Evolutionary conservation across 306 rosid genomes (phyloP).

Genomic region (Trifolium repens): DNA sequence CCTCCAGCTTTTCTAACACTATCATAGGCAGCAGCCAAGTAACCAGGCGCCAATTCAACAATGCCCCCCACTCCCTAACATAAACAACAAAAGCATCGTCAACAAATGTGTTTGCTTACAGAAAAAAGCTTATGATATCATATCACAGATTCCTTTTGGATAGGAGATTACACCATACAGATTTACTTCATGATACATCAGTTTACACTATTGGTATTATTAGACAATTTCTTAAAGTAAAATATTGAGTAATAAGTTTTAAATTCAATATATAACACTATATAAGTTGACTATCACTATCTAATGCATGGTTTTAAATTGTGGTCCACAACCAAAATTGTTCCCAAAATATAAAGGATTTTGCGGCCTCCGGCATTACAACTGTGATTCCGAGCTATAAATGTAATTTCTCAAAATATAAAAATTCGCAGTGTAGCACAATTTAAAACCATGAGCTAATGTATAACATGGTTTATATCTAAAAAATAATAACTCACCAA

Average conservation of each 20-base stretch:
- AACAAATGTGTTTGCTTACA: background rate
- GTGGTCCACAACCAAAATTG: background rate
- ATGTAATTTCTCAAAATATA: background rate
- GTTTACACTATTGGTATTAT: background rate
- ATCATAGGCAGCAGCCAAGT: conserved; percentile 67
- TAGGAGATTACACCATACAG: background rate
- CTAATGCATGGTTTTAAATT: background rate
- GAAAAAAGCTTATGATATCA: background rate
- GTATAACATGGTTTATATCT: background rate
- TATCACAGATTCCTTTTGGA: background rate
- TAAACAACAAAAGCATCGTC: conserved; percentile 5
- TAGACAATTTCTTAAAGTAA: conserved; percentile 1
- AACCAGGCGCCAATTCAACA: conserved; percentile 88
- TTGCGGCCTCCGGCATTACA: background rate
- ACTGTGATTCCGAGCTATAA: background rate
- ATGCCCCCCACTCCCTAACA: conserved; percentile 93
- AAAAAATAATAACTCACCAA: background rate
- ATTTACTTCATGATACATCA: background rate
- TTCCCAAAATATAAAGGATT: background rate
- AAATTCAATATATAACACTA: background rate
- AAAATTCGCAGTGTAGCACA: background rate
- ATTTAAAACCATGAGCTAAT: background rate
- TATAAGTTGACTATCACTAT: background rate
- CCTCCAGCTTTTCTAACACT: conserved; percentile 86
- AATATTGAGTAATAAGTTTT: background rate